These are phyloP conservation scores for Phellopilus nigrolimitatus DNA, from an alignment of 1,284 basidiomycete species.

Conservation along the genomic window DNA sequence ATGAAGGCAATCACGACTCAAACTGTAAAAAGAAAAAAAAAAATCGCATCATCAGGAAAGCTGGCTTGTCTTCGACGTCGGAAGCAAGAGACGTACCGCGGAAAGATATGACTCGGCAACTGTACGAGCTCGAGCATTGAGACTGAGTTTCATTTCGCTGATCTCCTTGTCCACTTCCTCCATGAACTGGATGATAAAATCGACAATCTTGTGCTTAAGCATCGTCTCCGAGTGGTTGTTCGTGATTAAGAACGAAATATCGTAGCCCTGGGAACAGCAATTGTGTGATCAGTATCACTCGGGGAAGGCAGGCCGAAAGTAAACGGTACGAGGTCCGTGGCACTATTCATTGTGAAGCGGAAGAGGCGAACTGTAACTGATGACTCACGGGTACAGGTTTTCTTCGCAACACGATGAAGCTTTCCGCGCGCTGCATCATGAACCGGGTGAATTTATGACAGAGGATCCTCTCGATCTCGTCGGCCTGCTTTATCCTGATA, in stretches of 20 bases:
- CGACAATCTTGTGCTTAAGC: constrained; percentile 99
- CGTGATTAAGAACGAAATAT: constrained; percentile 98
- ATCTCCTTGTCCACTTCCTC: constrained; percentile 95
- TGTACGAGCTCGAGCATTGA: constrained; percentile 95
- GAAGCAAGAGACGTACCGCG: constrained; percentile 46
- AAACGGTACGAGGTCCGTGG: constrained; percentile 1
- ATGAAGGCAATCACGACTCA: constrained; percentile 28
- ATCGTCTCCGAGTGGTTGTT: constrained; percentile 96
- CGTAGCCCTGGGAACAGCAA: constrained; percentile 69
- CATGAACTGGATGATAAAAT: constrained; percentile 99
- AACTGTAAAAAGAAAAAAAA: constrained; percentile 35
- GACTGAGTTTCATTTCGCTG: constrained; percentile 84
- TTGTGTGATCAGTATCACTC: neutral
- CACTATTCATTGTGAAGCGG: too few relatives aligned
- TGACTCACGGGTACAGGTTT: constrained; percentile 83
- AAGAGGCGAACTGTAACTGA: neutral
- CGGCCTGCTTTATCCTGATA: constrained; percentile 99
- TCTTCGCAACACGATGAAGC: constrained; percentile 91
- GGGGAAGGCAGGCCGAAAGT: constrained; percentile 13
- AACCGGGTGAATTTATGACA: constrained; percentile 99
- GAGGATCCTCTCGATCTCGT: constrained; percentile 96
- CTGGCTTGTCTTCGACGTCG: constrained; percentile 1
- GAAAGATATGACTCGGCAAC: constrained; percentile 90
- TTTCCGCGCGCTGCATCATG: constrained; percentile 98
- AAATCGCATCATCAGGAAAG: neutral